Evolutionary conservation across 139 green algal species (phyloP), one percentile per base, ranked within the genome.

Genomic region (Pycnococcus provasolii): DNA sequence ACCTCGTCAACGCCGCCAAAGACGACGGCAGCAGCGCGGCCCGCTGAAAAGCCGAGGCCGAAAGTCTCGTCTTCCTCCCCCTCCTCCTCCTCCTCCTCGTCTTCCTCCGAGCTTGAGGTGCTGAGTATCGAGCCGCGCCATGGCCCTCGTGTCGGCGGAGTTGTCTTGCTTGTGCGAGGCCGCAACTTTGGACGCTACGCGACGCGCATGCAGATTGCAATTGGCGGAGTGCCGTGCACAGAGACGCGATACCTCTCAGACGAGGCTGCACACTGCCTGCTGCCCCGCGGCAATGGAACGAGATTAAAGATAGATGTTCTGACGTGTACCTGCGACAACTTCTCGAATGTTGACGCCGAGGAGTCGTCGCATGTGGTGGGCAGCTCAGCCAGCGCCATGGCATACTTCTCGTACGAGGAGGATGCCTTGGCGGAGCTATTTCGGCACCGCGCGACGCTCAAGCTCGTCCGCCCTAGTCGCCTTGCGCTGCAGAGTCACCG

Each of bases 381-480:
- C 60, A n/a, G 60, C 15, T 15, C 37, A 62, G 41, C 13, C 13
- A 40, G 41, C 60, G 13, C 60, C 60, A 7, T 37, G 15, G 9
- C 43, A 42, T 60, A 62, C n/a, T 72, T 66, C 44, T 72, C 66
- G 6, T 72, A 66, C 54, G 44, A 62, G 3, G 66, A 72, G 54
- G 66, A 72, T 43, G 53, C 58, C 5, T 40, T 72, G 53, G 48
- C 48, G 54, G 66, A 53, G 2, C 15, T 72, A 6, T 52, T 65
- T 45, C 26, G 2, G 15, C 3, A 13, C 6, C 37, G 45, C n/a
- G n/a, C 60, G 41, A 15, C 60, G 41, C 60, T 67, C n/a, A 13
- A 60, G 26, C 26, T 26, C 9, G 11, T 13, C 41, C 43, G 51
- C 15, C 52, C 9, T 9, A 46, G 15, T 4, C 37, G 64, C 3